A percentile compares a stretch with the other conserved stretches of the same genome.
These are phyloP conservation scores for Pneumocystis carinii DNA, from an alignment of 1,139 yeast species.

Conservation along the genomic window DNA sequence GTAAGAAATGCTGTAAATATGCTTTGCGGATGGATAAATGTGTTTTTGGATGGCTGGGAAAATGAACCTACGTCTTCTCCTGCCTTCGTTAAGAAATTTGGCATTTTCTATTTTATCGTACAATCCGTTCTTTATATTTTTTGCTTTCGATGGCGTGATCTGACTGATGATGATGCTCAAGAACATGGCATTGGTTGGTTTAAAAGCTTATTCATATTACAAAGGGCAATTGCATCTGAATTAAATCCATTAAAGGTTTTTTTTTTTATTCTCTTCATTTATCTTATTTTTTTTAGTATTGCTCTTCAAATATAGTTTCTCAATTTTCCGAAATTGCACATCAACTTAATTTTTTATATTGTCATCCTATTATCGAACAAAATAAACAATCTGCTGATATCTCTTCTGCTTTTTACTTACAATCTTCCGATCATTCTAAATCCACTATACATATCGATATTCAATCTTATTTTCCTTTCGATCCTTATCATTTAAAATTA, in stretches of 20 bases:
- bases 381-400: conserved; percentile 48
- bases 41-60: conserved; percentile 71
- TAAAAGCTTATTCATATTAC: conserved; percentile 72
- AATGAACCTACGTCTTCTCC: conserved; percentile 43
- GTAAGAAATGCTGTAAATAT: conserved; percentile 65
- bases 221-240: conserved; percentile 67
- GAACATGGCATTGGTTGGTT: conserved; percentile 45
- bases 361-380: conserved; percentile 83
- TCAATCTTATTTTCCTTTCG: conserved; percentile 74
- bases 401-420: not conserved
- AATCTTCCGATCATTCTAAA: too few species aligned
- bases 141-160: conserved; percentile 62
- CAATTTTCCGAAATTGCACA: conserved; percentile 91
- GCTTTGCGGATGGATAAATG: conserved; percentile 66
- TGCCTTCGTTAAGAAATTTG: conserved; percentile 39
- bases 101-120: conserved; percentile 79
- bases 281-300: conserved; percentile 19
- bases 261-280: not conserved
- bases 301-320: conserved; percentile 83
- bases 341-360: conserved; percentile 76
- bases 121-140: conserved; percentile 84
- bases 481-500: conserved; percentile 63
- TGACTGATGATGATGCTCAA: conserved; percentile 29
- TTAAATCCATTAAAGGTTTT: conserved; percentile 77
- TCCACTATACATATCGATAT: conserved; percentile 1